These are phyloP conservation scores for Claviceps maximensis DNA, from an alignment of 2,329 filamentous ascomycete genomes.

Conservation along the genomic window DNA sequence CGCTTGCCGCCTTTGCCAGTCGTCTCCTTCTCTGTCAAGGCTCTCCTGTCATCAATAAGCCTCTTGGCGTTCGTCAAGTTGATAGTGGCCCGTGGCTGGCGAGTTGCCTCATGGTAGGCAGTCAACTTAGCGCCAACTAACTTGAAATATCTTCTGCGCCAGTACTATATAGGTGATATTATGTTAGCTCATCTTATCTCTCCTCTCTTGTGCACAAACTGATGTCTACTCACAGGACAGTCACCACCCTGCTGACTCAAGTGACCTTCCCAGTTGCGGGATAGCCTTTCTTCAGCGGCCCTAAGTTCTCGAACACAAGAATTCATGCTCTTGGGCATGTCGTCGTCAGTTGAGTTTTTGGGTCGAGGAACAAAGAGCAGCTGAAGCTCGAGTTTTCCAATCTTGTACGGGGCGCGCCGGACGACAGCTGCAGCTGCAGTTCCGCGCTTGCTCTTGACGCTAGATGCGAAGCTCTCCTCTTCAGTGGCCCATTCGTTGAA, in stretches of 20 bases:
- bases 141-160: slow-evolving; percentile 96
- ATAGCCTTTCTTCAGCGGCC: slow-evolving; percentile 69
- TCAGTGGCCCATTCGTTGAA: slow-evolving; percentile 99
- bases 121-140: slow-evolving; percentile 82
- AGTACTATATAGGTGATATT: slow-evolving; percentile 52
- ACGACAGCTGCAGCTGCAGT: slow-evolving; percentile 52
- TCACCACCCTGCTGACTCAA: slow-evolving; percentile 95
- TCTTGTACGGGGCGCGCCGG: slow-evolving; percentile 85
- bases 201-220: background rate
- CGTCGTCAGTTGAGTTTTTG: slow-evolving; percentile 73
- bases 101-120: slow-evolving; percentile 88
- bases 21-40: slow-evolving; percentile 73
- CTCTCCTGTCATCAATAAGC: slow-evolving; percentile 80
- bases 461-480: slow-evolving; percentile 63
- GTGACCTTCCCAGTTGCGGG: slow-evolving; percentile 72
- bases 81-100: slow-evolving; percentile 91
- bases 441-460: slow-evolving; percentile 86
- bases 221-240: slow-evolving; percentile 64
- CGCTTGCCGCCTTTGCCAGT: slow-evolving; percentile 64
- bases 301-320: slow-evolving; percentile 87
- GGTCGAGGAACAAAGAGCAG: slow-evolving; percentile 90
- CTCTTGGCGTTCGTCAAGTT: slow-evolving; percentile 88
- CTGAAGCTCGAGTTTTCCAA: slow-evolving; percentile 89
- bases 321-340: slow-evolving; percentile 99
- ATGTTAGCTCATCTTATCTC: slow-evolving; percentile 22